These are phyloP conservation scores for Pythium sp. DNA, from an alignment of 352 stramenopile genomes.

Conservation along the genomic window DNA sequence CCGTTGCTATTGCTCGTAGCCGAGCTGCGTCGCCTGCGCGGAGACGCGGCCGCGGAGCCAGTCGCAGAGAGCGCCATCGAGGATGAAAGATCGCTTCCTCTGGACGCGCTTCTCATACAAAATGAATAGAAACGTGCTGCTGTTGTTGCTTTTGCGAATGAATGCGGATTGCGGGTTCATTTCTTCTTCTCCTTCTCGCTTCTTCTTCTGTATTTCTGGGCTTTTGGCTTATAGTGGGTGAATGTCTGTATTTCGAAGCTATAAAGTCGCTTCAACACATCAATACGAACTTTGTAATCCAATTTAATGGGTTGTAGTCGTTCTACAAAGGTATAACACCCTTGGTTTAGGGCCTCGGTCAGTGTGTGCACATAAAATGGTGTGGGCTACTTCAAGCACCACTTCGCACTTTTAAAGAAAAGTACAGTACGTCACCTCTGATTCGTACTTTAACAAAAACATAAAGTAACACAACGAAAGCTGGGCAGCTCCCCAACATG, in stretches of 20 bases:
- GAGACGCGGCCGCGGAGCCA: neutral
- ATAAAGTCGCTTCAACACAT: neutral
- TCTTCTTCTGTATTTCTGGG: neutral
- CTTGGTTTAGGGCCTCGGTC: neutral
- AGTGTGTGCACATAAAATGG: conserved; percentile 7
- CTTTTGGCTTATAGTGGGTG: conserved; percentile 1
- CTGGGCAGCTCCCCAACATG: neutral
- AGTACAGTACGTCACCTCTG: neutral
- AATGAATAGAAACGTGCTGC: conserved; percentile 1
- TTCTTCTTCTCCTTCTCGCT: neutral
- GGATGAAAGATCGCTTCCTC: conserved; percentile 10
- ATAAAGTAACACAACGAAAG: neutral
- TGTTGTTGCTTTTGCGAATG: neutral
- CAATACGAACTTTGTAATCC: neutral
- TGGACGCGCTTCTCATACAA: conserved; percentile 4
- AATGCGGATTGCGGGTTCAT: neutral
- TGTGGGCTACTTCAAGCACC: conserved; percentile 10
- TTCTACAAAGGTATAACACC: neutral
- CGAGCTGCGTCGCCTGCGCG: conserved; percentile 10
- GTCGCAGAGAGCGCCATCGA: neutral
- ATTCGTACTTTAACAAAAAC: conserved; percentile 4
- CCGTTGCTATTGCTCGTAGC: neutral
- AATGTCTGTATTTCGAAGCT: neutral
- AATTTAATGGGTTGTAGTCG: neutral
- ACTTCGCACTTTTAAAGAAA: neutral